phyloP scores from a whole-genome alignment of 768 basidiomycete genomes.

The Amanita subjunquillea region DNA sequence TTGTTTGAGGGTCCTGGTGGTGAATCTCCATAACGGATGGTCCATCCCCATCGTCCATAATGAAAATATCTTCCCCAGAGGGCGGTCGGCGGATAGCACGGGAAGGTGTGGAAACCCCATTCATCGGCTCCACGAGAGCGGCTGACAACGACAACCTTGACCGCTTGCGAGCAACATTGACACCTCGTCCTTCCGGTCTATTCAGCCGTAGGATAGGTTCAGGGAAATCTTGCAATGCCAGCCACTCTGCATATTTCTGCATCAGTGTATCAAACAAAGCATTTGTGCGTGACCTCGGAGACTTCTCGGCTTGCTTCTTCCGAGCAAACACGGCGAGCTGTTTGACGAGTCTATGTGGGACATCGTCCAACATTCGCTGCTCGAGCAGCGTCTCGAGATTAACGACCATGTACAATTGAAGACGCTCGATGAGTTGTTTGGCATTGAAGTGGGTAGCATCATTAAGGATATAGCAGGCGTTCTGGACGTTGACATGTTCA shows the following conservation, averaged over 20 bases:
- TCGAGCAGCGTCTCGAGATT: slow-evolving; percentile 88
- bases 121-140: slow-evolving; percentile 7
- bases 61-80: slow-evolving; percentile 63
- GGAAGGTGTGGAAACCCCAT: slow-evolving; percentile 13
- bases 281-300: slow-evolving; percentile 54
- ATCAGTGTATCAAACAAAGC: slow-evolving; percentile 42
- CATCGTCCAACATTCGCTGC: slow-evolving; percentile 65
- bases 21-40: slow-evolving; percentile 9
- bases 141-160: slow-evolving; percentile 12
- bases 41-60: slow-evolving; percentile 70
- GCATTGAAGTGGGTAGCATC: slow-evolving; percentile 80
- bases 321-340: slow-evolving; percentile 53
- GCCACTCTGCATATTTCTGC: slow-evolving; percentile 59
- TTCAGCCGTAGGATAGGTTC: slow-evolving; percentile 31
- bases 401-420: slow-evolving; percentile 71
- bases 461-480: slow-evolving; percentile 69
- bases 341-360: slow-evolving; percentile 53
- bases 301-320: slow-evolving; percentile 50
- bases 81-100: slow-evolving; percentile 17
- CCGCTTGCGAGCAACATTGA: not conserved
- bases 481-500: slow-evolving; percentile 54
- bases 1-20: not conserved
- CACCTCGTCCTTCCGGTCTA: not conserved
- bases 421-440: slow-evolving; percentile 48
- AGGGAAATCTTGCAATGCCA: slow-evolving; percentile 61